Evolutionary conservation across 208 protist genomes (phyloP), one percentile per base, ranked within the genome.

Genomic region (Trypanosoma grayi): DNA sequence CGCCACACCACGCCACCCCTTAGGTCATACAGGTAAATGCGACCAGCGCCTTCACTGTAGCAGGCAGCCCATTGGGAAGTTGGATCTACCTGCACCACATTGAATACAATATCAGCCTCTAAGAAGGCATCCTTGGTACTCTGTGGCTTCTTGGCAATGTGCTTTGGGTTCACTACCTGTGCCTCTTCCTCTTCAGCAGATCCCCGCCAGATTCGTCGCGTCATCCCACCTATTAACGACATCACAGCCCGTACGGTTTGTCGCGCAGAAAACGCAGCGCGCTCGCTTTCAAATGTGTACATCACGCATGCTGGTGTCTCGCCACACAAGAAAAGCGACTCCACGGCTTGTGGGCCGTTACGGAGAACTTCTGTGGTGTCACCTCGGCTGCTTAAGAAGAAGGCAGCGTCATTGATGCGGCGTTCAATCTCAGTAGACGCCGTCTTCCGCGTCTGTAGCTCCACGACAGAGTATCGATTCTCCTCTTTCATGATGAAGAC

Each of bases 1-100:
- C 71, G 59, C 37, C 60, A 80, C 10, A 92, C 37, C 9, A 69
- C 47, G 27, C 83, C 75, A 22, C 70, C 76, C 47, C 61, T 61
- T 13, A 90, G 43, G 28, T 91, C 79, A 10, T 66, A 71, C 6
- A 94, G n/a, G 66, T 87, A 92, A 44, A 94, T 67, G 39, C 84
- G 82, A 2, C 88, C 84, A 16, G 60, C 46, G 10, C 22, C 39
- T 40, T 66, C 56, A 46, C 68, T 69, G 36, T 73, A 83, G 33
- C 87, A 77, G 2, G 83, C 85, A 14, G 77, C 79, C 67, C 75
- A 90, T 65, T 90, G 80, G 14, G 79, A 72, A 20, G 81, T 78
- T 0, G 85, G 76, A 64, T 94, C 88, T 13, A 94, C 66, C 31
- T 74, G 60, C 16, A 94, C 70, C 0, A 34, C 50, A 37, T 53